A percentile compares a stretch with the other conserved stretches of the same genome.
phyloP scores from a whole-genome alignment of 129 eudicot species.

The Arctium lappa region DNA sequence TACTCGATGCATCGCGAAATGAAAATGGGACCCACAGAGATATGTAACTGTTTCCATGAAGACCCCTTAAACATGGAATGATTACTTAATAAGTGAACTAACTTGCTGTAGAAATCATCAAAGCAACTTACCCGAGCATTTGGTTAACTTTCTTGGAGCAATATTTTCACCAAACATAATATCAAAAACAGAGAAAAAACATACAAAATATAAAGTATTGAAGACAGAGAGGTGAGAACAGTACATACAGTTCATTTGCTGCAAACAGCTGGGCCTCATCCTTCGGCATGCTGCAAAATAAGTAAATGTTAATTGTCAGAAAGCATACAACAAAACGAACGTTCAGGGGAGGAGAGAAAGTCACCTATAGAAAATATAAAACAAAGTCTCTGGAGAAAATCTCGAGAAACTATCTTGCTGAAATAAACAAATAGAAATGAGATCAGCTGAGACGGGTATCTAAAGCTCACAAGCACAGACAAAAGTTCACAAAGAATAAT shows the following conservation, averaged over 20 bases:
- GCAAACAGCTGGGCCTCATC: constrained; percentile 93
- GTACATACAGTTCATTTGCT: constrained; percentile 83
- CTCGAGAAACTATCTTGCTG: constrained; percentile 71
- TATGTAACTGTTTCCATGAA: not conserved
- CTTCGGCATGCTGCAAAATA: constrained; percentile 84
- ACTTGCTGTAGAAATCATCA: not conserved
- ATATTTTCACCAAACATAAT: not conserved
- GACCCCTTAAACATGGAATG: not conserved
- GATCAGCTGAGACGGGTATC: constrained; percentile 7
- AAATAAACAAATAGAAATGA: constrained; percentile 18
- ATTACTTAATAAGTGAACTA: not conserved
- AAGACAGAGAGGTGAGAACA: not conserved
- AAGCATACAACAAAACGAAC: constrained; percentile 2
- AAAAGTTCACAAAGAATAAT: not conserved
- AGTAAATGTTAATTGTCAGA: constrained; percentile 4
- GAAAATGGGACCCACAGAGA: not conserved
- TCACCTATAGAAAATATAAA: constrained; percentile 89
- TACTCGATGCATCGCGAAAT: no score
- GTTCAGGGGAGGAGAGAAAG: not conserved
- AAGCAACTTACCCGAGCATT: constrained; percentile 2
- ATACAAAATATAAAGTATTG: not conserved
- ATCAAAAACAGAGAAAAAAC: not conserved
- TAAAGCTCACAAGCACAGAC: not conserved
- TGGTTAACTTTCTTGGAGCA: not conserved
- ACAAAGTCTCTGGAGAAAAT: constrained; percentile 65